These are phyloP conservation scores for Aspergillus cavernicola DNA, from an alignment of 495 filamentous ascomycete genomes.

Conservation along the genomic window DNA sequence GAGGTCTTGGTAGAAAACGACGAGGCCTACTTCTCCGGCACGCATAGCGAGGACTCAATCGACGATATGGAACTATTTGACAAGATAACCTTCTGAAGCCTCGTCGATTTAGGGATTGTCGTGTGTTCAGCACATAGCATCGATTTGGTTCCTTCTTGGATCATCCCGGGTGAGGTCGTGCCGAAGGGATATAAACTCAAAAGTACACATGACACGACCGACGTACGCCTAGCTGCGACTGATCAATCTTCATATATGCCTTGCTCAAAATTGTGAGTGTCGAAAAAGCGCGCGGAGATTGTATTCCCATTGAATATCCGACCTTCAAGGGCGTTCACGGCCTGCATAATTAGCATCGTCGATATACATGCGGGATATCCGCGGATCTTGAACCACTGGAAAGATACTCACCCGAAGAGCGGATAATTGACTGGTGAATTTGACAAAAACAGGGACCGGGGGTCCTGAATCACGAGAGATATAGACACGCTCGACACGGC, in stretches of 20 bases:
- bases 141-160: no score
- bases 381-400: neutral
- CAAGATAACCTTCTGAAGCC: constrained; percentile 19
- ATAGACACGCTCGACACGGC: constrained; percentile 77
- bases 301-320: constrained; percentile 81
- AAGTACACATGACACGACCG: neutral
- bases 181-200: no score
- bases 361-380: neutral
- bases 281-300: constrained; percentile 74
- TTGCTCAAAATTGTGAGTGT: constrained; percentile 73
- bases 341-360: constrained; percentile 43
- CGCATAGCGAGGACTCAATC: constrained; percentile 1
- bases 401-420: constrained; percentile 66
- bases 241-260: constrained; percentile 55
- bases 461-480: constrained; percentile 55
- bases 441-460: constrained; percentile 74
- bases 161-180: no score
- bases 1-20: neutral
- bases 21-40: constrained; percentile 2
- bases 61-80: constrained; percentile 23
- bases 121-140: no score
- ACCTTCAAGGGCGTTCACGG: constrained; percentile 82
- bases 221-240: neutral
- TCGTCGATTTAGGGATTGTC: neutral
- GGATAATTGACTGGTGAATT: constrained; percentile 77